Evolutionary conservation across 805 yeast species (phyloP), one percentile per base, ranked within the genome.

Genomic region (Zygoascus ofunaensis): DNA sequence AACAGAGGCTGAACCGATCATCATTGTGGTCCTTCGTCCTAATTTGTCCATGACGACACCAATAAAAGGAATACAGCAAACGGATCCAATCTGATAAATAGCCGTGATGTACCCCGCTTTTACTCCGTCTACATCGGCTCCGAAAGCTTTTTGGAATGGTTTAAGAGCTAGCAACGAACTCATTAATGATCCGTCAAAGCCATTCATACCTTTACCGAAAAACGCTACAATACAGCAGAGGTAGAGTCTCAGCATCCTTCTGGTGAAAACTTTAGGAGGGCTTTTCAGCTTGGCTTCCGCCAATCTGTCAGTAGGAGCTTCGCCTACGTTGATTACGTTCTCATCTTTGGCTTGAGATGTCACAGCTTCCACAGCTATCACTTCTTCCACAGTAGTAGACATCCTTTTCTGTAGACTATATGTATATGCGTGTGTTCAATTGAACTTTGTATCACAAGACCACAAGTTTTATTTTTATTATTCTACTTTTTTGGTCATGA

Each of bases 41-140:
- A 24, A 33, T 22, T 38, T 45, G 12, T 48, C 51, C 34, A 48
- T 17, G 12, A 42, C 38, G 7, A 22, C 42, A 4, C 51, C 51
- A 26, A 48, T 38, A 30, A 48, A 45, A 5, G 49, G 51, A 34
- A 48, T 34, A 5, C 44, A 18, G 24, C 43, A 36, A 5, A 48
- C 51, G 33, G 42, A 19, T 10, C 51, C 51, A 30, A 48, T 48
- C 38, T 48, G 51, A 34, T 34, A 45, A 40, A 48, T 20, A 12
- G 45, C 44, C 10, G 51, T 39, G 34, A 48, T 45, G 24, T 34
- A 30, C 4, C 42, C 51, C 2, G 51, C 51, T 38, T 34, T 41
- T 14, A 39, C 23, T 10, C 51, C 51, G 24, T 19, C 49, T 12
- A 39, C 44, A n/a, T 41, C 44, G 3, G 51, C 32, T 7, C 51